These are phyloP conservation scores for Phialocephala sp. DNA, from an alignment of 2,329 filamentous ascomycete genomes.

Conservation along the genomic window DNA sequence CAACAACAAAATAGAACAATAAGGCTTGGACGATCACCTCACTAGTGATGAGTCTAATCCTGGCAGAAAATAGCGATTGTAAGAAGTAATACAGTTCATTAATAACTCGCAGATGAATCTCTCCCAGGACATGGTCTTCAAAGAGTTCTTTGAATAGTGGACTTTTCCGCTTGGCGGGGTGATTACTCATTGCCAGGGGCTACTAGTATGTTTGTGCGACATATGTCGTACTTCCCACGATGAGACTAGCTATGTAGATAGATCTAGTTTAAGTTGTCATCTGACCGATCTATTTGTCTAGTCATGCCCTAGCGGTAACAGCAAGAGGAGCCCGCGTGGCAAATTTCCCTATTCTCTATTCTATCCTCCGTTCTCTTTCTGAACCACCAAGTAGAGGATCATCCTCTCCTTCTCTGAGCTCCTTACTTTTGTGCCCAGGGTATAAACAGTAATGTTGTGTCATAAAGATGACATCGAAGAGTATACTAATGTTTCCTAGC, in stretches of 20 bases:
- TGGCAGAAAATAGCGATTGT: no score
- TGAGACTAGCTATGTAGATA: not conserved
- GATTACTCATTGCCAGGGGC: not conserved
- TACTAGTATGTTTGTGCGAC: not conserved
- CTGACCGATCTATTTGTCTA: not conserved
- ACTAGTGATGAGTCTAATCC: no score
- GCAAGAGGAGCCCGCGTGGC: not conserved
- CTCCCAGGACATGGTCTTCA: not conserved
- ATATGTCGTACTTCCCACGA: not conserved
- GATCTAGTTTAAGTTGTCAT: not conserved
- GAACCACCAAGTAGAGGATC: constrained; percentile 29
- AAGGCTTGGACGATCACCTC: no score
- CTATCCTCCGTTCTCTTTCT: constrained; percentile 24
- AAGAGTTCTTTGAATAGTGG: not conserved
- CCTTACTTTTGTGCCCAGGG: constrained; percentile 33
- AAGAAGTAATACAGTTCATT: no score
- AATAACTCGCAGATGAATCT: no score
- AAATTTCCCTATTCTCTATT: constrained; percentile 15
- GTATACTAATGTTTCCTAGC: constrained; percentile 81
- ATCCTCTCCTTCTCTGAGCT: constrained; percentile 28
- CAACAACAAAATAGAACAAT: no score
- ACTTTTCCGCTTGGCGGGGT: not conserved
- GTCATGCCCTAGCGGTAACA: not conserved
- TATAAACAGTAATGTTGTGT: constrained; percentile 89
- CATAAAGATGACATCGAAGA: constrained; percentile 88